These are phyloP conservation scores for Kuraishia hungarica DNA, from an alignment of 805 yeast species.

Conservation along the genomic window DNA sequence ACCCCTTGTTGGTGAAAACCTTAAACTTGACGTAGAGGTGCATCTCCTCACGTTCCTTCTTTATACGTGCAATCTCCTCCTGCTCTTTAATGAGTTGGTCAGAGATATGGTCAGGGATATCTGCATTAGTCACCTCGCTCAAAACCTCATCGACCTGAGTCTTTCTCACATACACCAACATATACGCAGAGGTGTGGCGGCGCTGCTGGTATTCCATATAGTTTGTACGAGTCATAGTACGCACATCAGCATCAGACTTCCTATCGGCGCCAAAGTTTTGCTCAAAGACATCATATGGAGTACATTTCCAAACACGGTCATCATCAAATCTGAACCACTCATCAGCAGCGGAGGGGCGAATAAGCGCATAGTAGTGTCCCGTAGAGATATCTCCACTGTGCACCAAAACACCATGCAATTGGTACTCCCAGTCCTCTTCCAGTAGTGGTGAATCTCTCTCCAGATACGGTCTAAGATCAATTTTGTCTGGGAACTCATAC, in stretches of 20 bases:
- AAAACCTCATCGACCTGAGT: slow-evolving; percentile 48
- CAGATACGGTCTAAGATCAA: slow-evolving; percentile 73
- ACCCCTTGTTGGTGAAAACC: slow-evolving; percentile 44
- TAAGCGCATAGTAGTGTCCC: slow-evolving; percentile 94
- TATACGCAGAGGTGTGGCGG: slow-evolving; percentile 91
- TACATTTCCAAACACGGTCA: slow-evolving; percentile 85
- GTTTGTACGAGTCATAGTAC: slow-evolving; percentile 46
- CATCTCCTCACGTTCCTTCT: slow-evolving; percentile 62
- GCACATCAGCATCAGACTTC: slow-evolving; percentile 36
- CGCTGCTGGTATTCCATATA: slow-evolving; percentile 58
- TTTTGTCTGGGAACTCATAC: slow-evolving; percentile 77
- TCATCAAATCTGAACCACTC: slow-evolving; percentile 93
- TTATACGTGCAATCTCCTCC: slow-evolving; percentile 38
- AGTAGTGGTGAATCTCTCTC: slow-evolving; percentile 43
- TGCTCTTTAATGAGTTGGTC: slow-evolving; percentile 56
- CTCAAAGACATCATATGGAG: slow-evolving; percentile 77
- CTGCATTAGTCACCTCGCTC: slow-evolving; percentile 43
- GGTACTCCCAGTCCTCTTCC: slow-evolving; percentile 65
- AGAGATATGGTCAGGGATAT: slow-evolving; percentile 63
- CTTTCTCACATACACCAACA: slow-evolving; percentile 87
- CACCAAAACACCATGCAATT: slow-evolving; percentile 87
- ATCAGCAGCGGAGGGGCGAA: slow-evolving; percentile 64
- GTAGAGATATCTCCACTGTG: slow-evolving; percentile 94
- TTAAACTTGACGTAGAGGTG: slow-evolving; percentile 53
- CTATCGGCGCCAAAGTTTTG: slow-evolving; percentile 85